Percentiles rank a stretch among this genome's conserved stretches.
Evolutionary conservation across 352 stramenopile species (phyloP).

Genomic region (Heterotrichella gracilis): DNA sequence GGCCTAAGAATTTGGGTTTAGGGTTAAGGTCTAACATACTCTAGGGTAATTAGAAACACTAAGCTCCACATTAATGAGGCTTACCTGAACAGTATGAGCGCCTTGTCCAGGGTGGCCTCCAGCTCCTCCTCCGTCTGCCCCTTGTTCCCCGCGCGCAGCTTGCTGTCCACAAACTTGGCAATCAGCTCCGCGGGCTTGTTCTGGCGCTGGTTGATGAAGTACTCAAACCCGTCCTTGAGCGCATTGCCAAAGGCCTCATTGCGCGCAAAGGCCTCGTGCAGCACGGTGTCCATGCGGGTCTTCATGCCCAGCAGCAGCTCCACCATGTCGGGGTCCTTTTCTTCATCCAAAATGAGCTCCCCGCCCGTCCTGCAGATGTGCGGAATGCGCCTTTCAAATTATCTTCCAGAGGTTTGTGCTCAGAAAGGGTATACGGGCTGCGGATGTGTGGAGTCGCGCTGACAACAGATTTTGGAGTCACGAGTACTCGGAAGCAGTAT

Average conservation of each 20-base stretch:
- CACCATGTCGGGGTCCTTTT: slow-evolving; percentile 47
- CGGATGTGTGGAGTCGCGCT: too few relatives aligned
- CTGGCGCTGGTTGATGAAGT: slow-evolving; percentile 41
- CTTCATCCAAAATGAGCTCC: slow-evolving; percentile 15
- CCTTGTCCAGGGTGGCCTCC: slow-evolving; percentile 44
- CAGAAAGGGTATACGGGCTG: too few relatives aligned
- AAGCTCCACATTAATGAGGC: too few relatives aligned
- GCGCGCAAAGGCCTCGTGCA: slow-evolving; percentile 33
- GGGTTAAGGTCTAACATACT: too few relatives aligned
- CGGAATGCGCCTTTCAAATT: too few relatives aligned
- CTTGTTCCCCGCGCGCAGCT: slow-evolving; percentile 44
- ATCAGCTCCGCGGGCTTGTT: slow-evolving; percentile 48
- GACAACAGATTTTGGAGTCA: too few relatives aligned
- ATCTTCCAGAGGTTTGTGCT: too few relatives aligned
- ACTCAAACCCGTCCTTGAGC: slow-evolving; percentile 47
- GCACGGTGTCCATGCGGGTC: slow-evolving; percentile 34
- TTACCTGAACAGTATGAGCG: too few relatives aligned
- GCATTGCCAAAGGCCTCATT: slow-evolving; percentile 38
- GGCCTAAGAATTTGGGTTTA: too few relatives aligned
- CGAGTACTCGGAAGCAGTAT: too few relatives aligned
- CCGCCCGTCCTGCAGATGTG: too few relatives aligned
- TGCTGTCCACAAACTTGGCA: slow-evolving; percentile 51
- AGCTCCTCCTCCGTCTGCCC: slow-evolving; percentile 42
- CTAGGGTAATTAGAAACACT: too few relatives aligned
- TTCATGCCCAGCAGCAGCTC: slow-evolving; percentile 47